These are phyloP conservation scores for Penicillium sp. DNA, from an alignment of 2,329 filamentous ascomycete genomes.

Conservation along the genomic window DNA sequence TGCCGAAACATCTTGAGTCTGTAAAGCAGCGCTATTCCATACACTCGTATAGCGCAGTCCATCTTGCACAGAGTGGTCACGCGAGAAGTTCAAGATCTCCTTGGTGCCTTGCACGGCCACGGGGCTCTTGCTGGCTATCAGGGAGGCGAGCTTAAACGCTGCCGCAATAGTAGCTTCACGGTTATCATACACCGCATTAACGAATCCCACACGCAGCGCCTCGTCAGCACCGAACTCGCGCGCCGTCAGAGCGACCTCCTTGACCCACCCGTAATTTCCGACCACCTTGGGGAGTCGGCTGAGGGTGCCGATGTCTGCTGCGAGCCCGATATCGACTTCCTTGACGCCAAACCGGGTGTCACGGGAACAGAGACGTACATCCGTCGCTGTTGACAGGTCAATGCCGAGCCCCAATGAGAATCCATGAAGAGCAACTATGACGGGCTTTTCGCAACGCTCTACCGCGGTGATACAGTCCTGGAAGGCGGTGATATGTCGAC, in stretches of 20 bases:
- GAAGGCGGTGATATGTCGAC: slow-evolving; percentile 72
- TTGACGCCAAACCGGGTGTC: slow-evolving; percentile 45
- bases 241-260: slow-evolving; percentile 48
- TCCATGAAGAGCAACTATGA: slow-evolving; percentile 78
- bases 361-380: slow-evolving; percentile 42
- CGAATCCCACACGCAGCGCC: slow-evolving; percentile 45
- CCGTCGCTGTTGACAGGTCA: slow-evolving; percentile 53
- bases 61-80: slow-evolving; percentile 74
- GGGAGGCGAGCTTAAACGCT: slow-evolving; percentile 61
- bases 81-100: slow-evolving; percentile 76
- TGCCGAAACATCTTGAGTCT: slow-evolving; percentile 71
- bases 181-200: slow-evolving; percentile 39
- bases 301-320: slow-evolving; percentile 50
- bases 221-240: slow-evolving; percentile 46
- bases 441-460: slow-evolving; percentile 88
- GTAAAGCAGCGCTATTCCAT: slow-evolving; percentile 83
- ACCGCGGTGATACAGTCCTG: slow-evolving; percentile 73
- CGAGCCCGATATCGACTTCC: slow-evolving; percentile 51
- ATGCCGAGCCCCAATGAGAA: slow-evolving; percentile 75
- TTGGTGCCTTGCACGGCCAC: slow-evolving; percentile 86
- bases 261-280: slow-evolving; percentile 47
- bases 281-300: slow-evolving; percentile 49
- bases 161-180: slow-evolving; percentile 63
- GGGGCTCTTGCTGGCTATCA: slow-evolving; percentile 78
- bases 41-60: slow-evolving; percentile 78